Evolutionary conservation across 148 eudicot genomes (phyloP), one percentile per base, ranked within the genome.

Genomic region (Agrostemma githago): DNA sequence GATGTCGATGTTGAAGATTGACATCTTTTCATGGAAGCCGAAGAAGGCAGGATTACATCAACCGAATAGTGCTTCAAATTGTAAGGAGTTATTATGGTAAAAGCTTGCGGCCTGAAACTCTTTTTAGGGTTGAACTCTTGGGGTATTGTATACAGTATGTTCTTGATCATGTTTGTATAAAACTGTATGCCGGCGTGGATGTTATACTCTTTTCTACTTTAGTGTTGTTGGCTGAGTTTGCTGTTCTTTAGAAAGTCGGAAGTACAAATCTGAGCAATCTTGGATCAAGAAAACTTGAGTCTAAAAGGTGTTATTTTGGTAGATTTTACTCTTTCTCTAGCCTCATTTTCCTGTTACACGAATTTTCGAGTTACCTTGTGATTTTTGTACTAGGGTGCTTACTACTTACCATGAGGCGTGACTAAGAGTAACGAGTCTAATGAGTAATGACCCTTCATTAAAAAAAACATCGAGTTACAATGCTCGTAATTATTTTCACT

Each of bases 1-100:
- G 88, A 90, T 74, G 9, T 87, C 40, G 87, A 84, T 39, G 43
- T 65, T 8, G 83, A 83, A 74, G 75, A 66, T 66, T 79, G 74
- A 59, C 62, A 69, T 12, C 40, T 51, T 37, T 37, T 74, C 69
- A n/a, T 34, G 66, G 51, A 37, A 16, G 10, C 64, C 64, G 75
- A 38, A 5, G 73, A 69, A 56, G 65, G 75, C 71, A 58, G 65
- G 42, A n/a, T 43, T 64, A 66, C 65, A 42, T 72, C 78, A 15
- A 56, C 65, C 20, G 3, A 62, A 62, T 51, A 3, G 48, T 40
- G 42, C 3, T 71, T 68, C 40, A 73, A 67, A 38, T 5, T 66
- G 67, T 58, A 26, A 26, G 46, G 59, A 59, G 16, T 3, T 5
- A 61, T 54, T 21, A 75, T 20, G 44, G 62, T 64, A 19, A 64